Evolutionary conservation across 1,139 yeast species (phyloP).

Genomic region (Saccharomycopsis hybrid): DNA sequence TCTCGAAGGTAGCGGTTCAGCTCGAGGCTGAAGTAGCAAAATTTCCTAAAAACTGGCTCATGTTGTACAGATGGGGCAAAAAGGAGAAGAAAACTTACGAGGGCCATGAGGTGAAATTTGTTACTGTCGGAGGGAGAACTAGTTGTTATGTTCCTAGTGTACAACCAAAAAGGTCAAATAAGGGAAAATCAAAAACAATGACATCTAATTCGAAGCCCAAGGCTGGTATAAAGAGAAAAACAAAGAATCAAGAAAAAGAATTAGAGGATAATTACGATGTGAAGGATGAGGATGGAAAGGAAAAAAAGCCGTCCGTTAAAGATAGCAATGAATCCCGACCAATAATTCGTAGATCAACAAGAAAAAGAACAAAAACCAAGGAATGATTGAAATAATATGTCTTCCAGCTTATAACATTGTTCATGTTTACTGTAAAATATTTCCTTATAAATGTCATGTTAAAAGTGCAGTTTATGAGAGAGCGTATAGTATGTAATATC

Average conservation of each 20-base stretch:
- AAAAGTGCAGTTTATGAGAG: no score
- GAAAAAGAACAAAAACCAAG: neutral
- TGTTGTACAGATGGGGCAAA: slow-evolving; percentile 63
- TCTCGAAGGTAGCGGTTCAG: slow-evolving; percentile 43
- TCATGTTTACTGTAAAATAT: no score
- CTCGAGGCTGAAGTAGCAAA: slow-evolving; percentile 44
- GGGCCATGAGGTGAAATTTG: slow-evolving; percentile 44
- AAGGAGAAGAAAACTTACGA: slow-evolving; percentile 41
- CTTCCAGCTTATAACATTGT: no score
- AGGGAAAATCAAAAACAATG: no score
- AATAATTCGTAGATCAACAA: no score
- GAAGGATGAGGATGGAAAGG: neutral
- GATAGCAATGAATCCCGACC: no score
- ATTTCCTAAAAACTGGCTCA: slow-evolving; percentile 55
- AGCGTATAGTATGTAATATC: no score
- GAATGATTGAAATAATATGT: neutral
- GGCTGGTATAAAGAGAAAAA: no score
- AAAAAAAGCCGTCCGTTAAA: no score
- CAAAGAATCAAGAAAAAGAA: neutral
- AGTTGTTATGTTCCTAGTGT: slow-evolving; percentile 52
- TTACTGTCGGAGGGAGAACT: slow-evolving; percentile 63
- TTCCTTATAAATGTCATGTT: no score
- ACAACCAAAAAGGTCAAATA: slow-evolving; percentile 32
- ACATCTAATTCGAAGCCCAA: no score
- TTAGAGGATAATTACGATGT: neutral